These are phyloP conservation scores for Coemansia sp. DNA, from an alignment of 192 early-diverging fungal genomes.

Conservation along the genomic window DNA sequence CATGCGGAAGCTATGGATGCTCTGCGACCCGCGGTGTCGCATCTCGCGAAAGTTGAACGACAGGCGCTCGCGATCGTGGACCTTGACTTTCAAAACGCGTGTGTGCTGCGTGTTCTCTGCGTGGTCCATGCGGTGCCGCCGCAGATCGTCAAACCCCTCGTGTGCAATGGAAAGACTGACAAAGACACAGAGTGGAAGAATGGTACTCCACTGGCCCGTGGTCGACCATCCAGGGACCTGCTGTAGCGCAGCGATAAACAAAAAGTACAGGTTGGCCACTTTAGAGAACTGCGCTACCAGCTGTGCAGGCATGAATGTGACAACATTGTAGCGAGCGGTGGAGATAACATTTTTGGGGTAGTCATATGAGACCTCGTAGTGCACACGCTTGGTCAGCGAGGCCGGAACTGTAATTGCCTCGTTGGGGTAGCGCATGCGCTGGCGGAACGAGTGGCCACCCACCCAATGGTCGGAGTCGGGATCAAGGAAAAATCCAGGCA, in stretches of 20 bases:
- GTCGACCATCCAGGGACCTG: slow-evolving; percentile 73
- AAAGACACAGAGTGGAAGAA: slow-evolving; percentile 72
- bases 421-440: slow-evolving; percentile 48
- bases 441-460: slow-evolving; percentile 50
- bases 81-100: slow-evolving; percentile 57
- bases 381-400: slow-evolving; percentile 56
- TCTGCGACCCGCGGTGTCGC: slow-evolving; percentile 47
- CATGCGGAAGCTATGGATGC: slow-evolving; percentile 55
- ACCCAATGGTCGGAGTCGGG: slow-evolving; percentile 49
- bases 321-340: slow-evolving; percentile 84
- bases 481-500: slow-evolving; percentile 51
- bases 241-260: slow-evolving; percentile 85
- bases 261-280: slow-evolving; percentile 95
- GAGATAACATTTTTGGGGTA: slow-evolving; percentile 55
- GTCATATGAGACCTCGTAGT: slow-evolving; percentile 57
- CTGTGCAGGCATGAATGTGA: slow-evolving; percentile 92
- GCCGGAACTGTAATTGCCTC: slow-evolving; percentile 48
- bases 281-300: slow-evolving; percentile 94
- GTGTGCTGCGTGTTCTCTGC: slow-evolving; percentile 63
- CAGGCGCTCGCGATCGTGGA: slow-evolving; percentile 55
- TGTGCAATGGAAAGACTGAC: slow-evolving; percentile 75
- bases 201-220: slow-evolving; percentile 77
- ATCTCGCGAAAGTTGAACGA: slow-evolving; percentile 51
- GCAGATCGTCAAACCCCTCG: slow-evolving; percentile 73
- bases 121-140: slow-evolving; percentile 66